Evolutionary conservation across 2,329 filamentous ascomycete genomes (phyloP).

Genomic region (Calonectria pseudoturangicola): DNA sequence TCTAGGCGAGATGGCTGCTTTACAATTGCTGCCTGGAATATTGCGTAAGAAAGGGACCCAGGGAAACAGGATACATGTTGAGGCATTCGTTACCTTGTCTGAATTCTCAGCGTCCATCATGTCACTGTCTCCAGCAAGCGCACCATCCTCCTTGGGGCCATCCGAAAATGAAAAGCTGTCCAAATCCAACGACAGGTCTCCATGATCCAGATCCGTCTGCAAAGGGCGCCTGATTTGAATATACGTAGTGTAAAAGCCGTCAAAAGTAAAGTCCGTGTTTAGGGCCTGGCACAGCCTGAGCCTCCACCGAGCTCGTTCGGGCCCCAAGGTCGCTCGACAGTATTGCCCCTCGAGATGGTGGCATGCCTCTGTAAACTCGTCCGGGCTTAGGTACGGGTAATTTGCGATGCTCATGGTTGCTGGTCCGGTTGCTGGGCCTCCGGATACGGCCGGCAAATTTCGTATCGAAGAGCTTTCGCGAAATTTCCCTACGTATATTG

Average conservation of each 20-base stretch:
- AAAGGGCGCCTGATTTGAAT: slow-evolving; percentile 75
- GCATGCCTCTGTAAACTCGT: slow-evolving; percentile 80
- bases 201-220: slow-evolving; percentile 64
- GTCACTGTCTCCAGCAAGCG: slow-evolving; percentile 61
- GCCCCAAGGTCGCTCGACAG: slow-evolving; percentile 74
- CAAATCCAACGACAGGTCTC: slow-evolving; percentile 68
- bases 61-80: slow-evolving; percentile 29
- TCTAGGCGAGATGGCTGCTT: slow-evolving; percentile 57
- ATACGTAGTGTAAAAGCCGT: slow-evolving; percentile 70
- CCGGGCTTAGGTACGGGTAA: slow-evolving; percentile 76
- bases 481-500: neutral
- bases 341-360: slow-evolving; percentile 77
- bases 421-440: slow-evolving; percentile 1
- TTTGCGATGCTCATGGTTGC: slow-evolving; percentile 65
- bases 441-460: slow-evolving; percentile 12
- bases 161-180: slow-evolving; percentile 66
- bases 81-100: slow-evolving; percentile 67
- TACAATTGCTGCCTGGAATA: slow-evolving; percentile 63
- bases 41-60: slow-evolving; percentile 47
- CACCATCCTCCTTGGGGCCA: slow-evolving; percentile 41
- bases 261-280: slow-evolving; percentile 64
- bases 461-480: neutral
- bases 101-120: slow-evolving; percentile 72
- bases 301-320: slow-evolving; percentile 72
- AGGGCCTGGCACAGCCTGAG: slow-evolving; percentile 72